Conservation (phyloP, 768 basidiomycete species). For the Gelatoporia subvermispora region DNA sequence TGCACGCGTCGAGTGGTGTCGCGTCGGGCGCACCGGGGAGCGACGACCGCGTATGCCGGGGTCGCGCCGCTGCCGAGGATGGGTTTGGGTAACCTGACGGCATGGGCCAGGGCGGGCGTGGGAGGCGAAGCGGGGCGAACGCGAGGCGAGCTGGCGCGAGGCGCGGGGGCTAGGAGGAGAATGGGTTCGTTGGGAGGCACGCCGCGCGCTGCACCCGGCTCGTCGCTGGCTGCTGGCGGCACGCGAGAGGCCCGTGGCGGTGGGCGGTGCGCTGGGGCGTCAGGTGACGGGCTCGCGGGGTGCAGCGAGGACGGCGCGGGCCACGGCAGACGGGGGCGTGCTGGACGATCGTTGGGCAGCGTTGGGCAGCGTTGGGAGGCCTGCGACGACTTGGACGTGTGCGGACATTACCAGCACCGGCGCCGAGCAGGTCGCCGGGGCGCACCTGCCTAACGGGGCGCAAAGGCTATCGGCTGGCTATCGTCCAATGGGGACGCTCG, state of each 20-base stretch:
- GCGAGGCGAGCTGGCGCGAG: not conserved
- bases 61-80: not conserved
- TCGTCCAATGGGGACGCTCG: too few relatives aligned
- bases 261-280: conserved; percentile 4
- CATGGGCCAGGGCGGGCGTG: not conserved
- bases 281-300: conserved; percentile 3
- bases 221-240: too few relatives aligned
- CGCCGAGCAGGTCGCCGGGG: not conserved
- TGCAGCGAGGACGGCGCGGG: not conserved
- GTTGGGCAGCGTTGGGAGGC: too few relatives aligned
- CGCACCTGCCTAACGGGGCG: not conserved
- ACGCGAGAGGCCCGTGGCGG: not conserved
- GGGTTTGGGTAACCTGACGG: not conserved
- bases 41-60: too few relatives aligned
- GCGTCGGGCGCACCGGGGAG: too few relatives aligned
- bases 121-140: not conserved
- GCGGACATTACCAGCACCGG: too few relatives aligned
- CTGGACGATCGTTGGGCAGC: not conserved
- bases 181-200: conserved; percentile 17
- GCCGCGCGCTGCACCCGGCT: conserved; percentile 4
- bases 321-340: not conserved
- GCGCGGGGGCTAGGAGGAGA: conserved; percentile 11
- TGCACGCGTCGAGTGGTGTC: too few relatives aligned
- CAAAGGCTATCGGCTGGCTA: too few relatives aligned
- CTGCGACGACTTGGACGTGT: too few relatives aligned